phyloP scores from a whole-genome alignment of 352 stramenopile genomes.

The Phytophthora foliorum region DNA sequence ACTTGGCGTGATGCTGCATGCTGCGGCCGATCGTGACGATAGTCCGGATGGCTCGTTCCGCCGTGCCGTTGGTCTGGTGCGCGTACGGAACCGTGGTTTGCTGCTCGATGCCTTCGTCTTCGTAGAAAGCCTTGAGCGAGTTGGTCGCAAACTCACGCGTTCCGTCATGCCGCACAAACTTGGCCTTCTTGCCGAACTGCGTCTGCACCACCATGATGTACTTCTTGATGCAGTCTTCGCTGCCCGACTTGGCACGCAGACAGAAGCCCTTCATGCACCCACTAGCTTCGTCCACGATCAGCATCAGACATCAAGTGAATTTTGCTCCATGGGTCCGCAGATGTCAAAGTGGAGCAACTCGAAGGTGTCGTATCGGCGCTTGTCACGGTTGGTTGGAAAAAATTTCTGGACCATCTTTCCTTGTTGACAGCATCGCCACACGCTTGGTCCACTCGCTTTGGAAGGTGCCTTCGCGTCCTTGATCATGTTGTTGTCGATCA shows the following conservation, averaged over 20 bases:
- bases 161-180: conserved; percentile 31
- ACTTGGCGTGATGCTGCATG: no score
- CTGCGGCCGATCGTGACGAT: conserved; percentile 21
- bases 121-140: conserved; percentile 12
- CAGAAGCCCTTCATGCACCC: conserved; percentile 31
- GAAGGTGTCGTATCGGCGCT: conserved; percentile 16
- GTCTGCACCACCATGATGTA: conserved; percentile 12
- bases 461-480: no score
- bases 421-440: no score
- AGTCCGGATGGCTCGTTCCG: conserved; percentile 17
- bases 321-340: conserved; percentile 24
- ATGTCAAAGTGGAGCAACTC: conserved; percentile 31
- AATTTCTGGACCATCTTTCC: conserved; percentile 31
- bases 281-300: conserved; percentile 32
- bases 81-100: conserved; percentile 22
- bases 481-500: no score
- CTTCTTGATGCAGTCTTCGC: conserved; percentile 18
- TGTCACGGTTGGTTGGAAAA: conserved; percentile 15
- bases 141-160: conserved; percentile 28
- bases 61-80: conserved; percentile 25
- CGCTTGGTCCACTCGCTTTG: no score
- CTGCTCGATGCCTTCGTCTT: conserved; percentile 3
- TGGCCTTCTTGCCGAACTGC: conserved; percentile 20
- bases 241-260: conserved; percentile 27
- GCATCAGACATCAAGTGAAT: conserved; percentile 20